These are phyloP conservation scores for Colletotrichum lentis DNA, from an alignment of 2,329 filamentous ascomycete species.

Conservation along the genomic window DNA sequence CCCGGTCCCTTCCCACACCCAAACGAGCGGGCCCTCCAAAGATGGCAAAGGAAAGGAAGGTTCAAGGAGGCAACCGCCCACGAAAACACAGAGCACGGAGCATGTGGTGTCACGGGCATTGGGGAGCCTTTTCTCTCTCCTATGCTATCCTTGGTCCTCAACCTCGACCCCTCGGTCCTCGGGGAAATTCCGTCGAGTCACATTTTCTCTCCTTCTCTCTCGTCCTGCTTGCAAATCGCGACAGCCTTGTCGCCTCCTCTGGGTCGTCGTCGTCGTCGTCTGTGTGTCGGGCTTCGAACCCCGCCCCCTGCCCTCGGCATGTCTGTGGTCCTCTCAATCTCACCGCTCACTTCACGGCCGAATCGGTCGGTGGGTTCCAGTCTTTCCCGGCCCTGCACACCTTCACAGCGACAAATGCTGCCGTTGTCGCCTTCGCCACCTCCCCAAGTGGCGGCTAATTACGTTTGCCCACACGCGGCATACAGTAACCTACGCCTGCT, in stretches of 20 bases:
- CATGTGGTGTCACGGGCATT: background rate
- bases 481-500: background rate
- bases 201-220: background rate
- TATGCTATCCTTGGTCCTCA: background rate
- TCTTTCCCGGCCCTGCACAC: conserved; percentile 14
- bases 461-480: background rate
- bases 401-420: background rate
- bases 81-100: background rate
- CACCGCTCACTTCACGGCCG: conserved; percentile 28
- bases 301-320: conserved; percentile 12
- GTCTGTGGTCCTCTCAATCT: conserved; percentile 4
- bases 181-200: conserved; percentile 24
- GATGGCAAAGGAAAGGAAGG: background rate
- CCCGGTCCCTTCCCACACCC: background rate
- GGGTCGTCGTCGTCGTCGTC: background rate
- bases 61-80: background rate
- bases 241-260: conserved; percentile 4
- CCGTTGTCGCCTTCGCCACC: background rate
- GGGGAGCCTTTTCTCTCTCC: background rate
- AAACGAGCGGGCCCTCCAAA: background rate
- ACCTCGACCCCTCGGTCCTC: conserved; percentile 26
- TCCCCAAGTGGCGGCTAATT: background rate
- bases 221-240: conserved; percentile 5
- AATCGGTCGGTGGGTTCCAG: conserved; percentile 20
- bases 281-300: conserved; percentile 2